phyloP scores from a whole-genome alignment of 2,329 filamentous ascomycete genomes.

The Scytalidium lignicola region DNA sequence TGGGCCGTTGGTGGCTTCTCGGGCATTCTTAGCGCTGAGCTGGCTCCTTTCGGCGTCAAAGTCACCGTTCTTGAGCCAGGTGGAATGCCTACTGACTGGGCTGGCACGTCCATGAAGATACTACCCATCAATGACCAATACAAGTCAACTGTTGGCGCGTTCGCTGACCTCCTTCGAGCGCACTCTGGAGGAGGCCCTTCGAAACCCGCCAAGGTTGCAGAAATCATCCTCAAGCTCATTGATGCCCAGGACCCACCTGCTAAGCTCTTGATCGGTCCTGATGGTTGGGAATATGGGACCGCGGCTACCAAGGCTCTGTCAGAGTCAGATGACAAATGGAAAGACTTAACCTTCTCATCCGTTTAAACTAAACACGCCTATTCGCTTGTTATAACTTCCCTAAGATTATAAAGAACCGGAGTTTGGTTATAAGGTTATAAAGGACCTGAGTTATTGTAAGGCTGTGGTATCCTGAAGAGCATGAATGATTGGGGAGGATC shows the following conservation, averaged over 20 bases:
- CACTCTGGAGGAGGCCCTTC: conserved; percentile 34
- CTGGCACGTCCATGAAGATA: conserved; percentile 20
- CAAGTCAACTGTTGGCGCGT: conserved; percentile 31
- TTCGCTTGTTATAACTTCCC: too few relatives aligned
- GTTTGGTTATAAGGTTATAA: too few relatives aligned
- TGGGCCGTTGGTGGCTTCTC: conserved; percentile 35
- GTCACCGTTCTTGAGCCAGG: conserved; percentile 34
- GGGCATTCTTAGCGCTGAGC: conserved; percentile 26
- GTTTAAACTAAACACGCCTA: conserved; percentile 2
- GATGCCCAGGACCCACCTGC: conserved; percentile 26
- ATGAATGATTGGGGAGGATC: too few relatives aligned
- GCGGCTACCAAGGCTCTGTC: conserved; percentile 17
- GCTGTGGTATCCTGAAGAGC: too few relatives aligned
- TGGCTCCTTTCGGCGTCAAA: conserved; percentile 29
- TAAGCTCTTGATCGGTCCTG: conserved; percentile 27
- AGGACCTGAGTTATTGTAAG: too few relatives aligned
- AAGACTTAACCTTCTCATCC: conserved; percentile 4
- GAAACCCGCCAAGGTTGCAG: conserved; percentile 23
- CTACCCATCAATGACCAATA: conserved; percentile 31
- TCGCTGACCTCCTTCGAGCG: conserved; percentile 22
- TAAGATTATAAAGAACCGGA: too few relatives aligned
- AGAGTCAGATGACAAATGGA: conserved; percentile 29
- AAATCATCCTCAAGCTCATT: conserved; percentile 23
- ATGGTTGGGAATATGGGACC: conserved; percentile 21
- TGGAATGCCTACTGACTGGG: conserved; percentile 34